phyloP scores from a whole-genome alignment of 2,329 filamentous ascomycete species.

The Trichoderma sp. region DNA sequence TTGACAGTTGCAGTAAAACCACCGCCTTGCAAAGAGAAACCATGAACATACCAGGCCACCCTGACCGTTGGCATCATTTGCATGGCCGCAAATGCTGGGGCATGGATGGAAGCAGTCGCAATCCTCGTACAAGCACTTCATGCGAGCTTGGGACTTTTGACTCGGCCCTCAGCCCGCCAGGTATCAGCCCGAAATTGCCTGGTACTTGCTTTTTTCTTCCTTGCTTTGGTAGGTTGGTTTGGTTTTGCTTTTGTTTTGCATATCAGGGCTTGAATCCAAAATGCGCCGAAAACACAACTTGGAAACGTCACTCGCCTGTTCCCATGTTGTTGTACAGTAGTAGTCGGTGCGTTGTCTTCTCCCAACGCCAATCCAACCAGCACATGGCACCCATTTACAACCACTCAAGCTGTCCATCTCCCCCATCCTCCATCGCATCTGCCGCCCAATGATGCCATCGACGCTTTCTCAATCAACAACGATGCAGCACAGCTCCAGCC shows the following conservation, averaged over 20 bases:
- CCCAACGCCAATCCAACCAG: not conserved
- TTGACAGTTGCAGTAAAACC: not conserved
- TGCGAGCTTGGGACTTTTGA: not conserved
- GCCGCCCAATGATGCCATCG: conserved; percentile 5
- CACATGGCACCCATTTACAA: not conserved
- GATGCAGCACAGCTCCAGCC: conserved; percentile 15
- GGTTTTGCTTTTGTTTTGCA: not conserved
- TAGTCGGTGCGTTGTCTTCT: not conserved
- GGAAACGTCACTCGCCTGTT: not conserved
- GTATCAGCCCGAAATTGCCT: conserved; percentile 9
- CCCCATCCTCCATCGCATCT: not conserved
- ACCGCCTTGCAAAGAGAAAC: not conserved
- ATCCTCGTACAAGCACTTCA: not conserved
- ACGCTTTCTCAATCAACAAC: not conserved
- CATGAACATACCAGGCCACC: not conserved
- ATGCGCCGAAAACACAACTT: not conserved
- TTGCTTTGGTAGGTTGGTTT: not conserved
- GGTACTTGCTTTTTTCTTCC: not conserved
- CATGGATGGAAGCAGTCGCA: not conserved
- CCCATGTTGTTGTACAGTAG: not conserved
- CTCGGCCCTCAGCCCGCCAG: conserved; percentile 9
- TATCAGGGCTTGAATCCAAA: not conserved
- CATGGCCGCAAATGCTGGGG: not conserved
- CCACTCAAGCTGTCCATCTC: not conserved
- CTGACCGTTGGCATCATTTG: not conserved